These are phyloP conservation scores for Lumnitzera racemosa DNA, from an alignment of 345 rosid genomes.

Conservation along the genomic window DNA sequence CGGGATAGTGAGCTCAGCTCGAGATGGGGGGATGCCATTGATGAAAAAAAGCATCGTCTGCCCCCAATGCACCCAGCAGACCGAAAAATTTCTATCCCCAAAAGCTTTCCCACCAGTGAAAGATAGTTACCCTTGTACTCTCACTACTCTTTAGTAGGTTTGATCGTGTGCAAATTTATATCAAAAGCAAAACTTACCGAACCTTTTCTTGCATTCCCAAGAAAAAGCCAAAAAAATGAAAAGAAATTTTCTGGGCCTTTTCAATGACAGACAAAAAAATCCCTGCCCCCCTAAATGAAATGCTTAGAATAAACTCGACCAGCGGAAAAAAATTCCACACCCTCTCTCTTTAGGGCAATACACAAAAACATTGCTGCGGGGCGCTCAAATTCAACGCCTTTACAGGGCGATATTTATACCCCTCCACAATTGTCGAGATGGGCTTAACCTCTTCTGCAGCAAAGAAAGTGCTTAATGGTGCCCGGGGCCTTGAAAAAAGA, in stretches of 20 bases:
- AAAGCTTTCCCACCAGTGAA: conserved; percentile 57
- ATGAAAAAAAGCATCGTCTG: conserved; percentile 55
- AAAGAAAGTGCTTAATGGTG: conserved; percentile 37
- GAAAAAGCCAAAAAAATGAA: conserved; percentile 65
- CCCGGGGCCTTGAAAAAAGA: conserved; percentile 73
- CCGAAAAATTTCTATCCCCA: conserved; percentile 56
- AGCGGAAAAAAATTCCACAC: conserved; percentile 48
- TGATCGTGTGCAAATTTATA: conserved; percentile 63
- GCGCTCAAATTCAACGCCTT: conserved; percentile 70
- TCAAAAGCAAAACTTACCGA: conserved; percentile 46
- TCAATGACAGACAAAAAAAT: conserved; percentile 57
- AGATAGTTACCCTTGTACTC: conserved; percentile 45
- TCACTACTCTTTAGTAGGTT: conserved; percentile 52
- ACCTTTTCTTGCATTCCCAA: conserved; percentile 65
- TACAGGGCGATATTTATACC: conserved; percentile 64
- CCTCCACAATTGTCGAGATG: conserved; percentile 44
- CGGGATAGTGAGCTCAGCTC: conserved; percentile 68
- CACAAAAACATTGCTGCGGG: conserved; percentile 64
- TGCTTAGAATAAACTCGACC: conserved; percentile 51
- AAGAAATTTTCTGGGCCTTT: conserved; percentile 51
- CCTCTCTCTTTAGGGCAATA: conserved; percentile 70
- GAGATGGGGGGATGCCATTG: conserved; percentile 64
- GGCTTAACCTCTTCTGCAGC: conserved; percentile 36
- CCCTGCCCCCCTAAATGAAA: conserved; percentile 72
- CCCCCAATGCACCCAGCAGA: conserved; percentile 53